A percentile compares a stretch with the other conserved stretches of the same genome.
Conservation (phyloP, 2,329 filamentous ascomycete species). For the Trichophyton verrucosum region DNA sequence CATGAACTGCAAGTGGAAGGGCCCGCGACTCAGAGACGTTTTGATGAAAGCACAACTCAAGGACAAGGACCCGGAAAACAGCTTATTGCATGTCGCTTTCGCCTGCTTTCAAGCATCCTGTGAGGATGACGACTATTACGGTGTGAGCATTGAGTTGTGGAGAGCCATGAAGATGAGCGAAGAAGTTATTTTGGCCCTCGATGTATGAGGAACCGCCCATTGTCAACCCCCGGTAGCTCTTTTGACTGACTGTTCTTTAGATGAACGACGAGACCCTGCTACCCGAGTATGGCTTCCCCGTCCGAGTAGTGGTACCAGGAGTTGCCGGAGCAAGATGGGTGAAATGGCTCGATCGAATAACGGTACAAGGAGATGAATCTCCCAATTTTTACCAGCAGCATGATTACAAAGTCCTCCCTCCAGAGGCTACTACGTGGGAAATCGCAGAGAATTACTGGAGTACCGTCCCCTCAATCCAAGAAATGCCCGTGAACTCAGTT, state of each 20-base stretch:
- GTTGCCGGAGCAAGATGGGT: constrained; percentile 43
- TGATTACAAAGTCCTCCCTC: constrained; percentile 49
- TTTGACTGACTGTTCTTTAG: constrained; percentile 15
- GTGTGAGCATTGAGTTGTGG: constrained; percentile 41
- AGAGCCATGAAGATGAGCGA: constrained; percentile 33
- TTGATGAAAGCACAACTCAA: constrained; percentile 36
- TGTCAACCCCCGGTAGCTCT: not conserved
- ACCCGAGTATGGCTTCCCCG: constrained; percentile 41
- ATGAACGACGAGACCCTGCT: constrained; percentile 40
- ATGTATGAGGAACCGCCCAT: constrained; percentile 22
- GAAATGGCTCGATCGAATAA: constrained; percentile 46
- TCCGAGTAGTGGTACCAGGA: constrained; percentile 41
- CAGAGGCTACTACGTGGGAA: constrained; percentile 37
- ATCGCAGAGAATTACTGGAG: constrained; percentile 43
- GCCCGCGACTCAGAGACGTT: constrained; percentile 42
- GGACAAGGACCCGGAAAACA: constrained; percentile 17
- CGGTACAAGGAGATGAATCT: constrained; percentile 39
- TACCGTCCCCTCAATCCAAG: constrained; percentile 38
- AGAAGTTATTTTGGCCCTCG: constrained; percentile 38
- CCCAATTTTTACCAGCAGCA: constrained; percentile 45
- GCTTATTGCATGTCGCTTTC: constrained; percentile 42
- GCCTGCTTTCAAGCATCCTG: constrained; percentile 41
- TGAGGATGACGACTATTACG: constrained; percentile 49
- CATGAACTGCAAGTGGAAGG: constrained; percentile 49
- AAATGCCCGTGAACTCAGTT: constrained; percentile 46